These are phyloP conservation scores for Cladorrhinum sp. DNA, from an alignment of 2,329 filamentous ascomycete species.

Conservation along the genomic window DNA sequence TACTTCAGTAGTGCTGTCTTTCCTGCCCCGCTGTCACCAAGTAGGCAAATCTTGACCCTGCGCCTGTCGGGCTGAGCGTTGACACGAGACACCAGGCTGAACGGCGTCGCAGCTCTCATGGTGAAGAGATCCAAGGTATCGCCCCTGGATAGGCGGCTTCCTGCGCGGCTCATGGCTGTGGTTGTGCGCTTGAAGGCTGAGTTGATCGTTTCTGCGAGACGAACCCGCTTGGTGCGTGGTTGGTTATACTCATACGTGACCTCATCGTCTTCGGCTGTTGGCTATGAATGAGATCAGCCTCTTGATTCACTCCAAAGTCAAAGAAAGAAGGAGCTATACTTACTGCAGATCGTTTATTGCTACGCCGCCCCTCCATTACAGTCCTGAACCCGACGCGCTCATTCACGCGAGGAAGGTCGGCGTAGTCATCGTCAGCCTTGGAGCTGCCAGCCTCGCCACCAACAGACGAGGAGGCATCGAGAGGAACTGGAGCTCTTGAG, in stretches of 20 bases:
- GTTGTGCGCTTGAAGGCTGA: background rate
- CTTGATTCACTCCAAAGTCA: background rate
- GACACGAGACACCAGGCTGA: conserved; percentile 6
- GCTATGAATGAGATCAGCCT: background rate
- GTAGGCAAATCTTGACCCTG: conserved; percentile 22
- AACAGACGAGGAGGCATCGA: background rate
- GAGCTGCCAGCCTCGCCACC: background rate
- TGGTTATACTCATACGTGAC: background rate
- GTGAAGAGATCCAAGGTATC: background rate
- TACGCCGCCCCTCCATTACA: background rate
- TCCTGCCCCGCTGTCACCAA: conserved; percentile 22
- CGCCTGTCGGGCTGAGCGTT: background rate
- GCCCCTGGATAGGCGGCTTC: background rate
- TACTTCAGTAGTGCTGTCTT: conserved; percentile 24
- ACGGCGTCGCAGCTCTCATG: background rate
- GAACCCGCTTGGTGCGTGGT: background rate
- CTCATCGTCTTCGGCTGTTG: background rate
- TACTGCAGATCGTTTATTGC: background rate
- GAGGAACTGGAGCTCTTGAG: background rate
- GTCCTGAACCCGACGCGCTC: background rate
- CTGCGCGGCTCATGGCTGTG: background rate
- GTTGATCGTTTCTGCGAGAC: background rate
- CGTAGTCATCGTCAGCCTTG: background rate
- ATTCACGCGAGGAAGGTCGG: background rate
- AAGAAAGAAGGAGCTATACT: background rate